Evolutionary conservation across 2,329 filamentous ascomycete genomes (phyloP), one percentile per base, ranked within the genome.

Genomic region (Hypoxylon sp.): DNA sequence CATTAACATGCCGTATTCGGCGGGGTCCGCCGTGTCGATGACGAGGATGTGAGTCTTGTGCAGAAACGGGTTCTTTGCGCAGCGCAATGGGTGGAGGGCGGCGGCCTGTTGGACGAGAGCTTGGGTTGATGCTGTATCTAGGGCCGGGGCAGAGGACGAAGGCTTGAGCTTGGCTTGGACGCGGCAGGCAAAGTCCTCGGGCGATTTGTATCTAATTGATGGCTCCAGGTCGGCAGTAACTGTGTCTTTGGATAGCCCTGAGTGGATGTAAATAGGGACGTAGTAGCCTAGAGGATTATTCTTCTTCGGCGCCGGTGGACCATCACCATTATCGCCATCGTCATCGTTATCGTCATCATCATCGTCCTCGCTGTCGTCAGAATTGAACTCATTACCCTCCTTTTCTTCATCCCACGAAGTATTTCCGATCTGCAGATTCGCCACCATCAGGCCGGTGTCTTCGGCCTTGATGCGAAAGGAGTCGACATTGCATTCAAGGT

Each of bases 401-500:
- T 57, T 60, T 37, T 59, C 45, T 46, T 62, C 59, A 8, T 27
- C 59, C 59, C 59, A 62, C 11, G 38, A 47, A 18, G 48, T 40
- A 50, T 63, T 62, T 3, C 6, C 58, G 35, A 59, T 53, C 35
- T 63, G 62, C 43, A 64, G 37, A 55, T 63, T 63, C 27, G 52
- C 48, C 8, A 64, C 26, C 43, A 21, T 57, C 48, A 64, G 50
- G 31, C 59, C 62, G 4, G 56, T 9, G 52, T 64, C 48, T 7
- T 27, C 40, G 37, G 62, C 62, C 56, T 63, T 64, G 27, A 63
- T 63, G 52, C 59, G 52, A 58, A 63, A 60, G 23, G 40, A 55
- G 52, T 64, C 55, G 20, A 64, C 59, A 10, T 63, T 60, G 55
- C 59, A 60, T 3, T 63, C 52, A 23, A 63, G 55, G 43, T 64